Conservation (phyloP, 2,329 filamentous ascomycete genomes). For the Cladosporium oxysporum region DNA sequence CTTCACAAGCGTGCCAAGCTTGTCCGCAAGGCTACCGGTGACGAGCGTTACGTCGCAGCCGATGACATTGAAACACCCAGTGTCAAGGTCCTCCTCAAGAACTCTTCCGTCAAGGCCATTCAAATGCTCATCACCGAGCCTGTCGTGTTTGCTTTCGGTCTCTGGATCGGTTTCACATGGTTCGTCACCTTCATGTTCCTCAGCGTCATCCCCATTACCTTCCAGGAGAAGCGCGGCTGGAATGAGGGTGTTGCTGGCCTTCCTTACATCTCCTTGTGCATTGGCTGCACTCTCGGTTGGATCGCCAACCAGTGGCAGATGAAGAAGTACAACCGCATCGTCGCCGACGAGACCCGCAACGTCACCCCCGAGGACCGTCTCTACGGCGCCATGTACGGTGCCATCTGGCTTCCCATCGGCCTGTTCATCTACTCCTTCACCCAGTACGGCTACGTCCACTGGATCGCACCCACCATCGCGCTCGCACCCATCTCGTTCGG, state of each 20-base stretch:
- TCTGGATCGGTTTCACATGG: conserved; percentile 57
- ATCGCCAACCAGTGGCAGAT: conserved; percentile 53
- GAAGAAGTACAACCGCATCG: conserved; percentile 50
- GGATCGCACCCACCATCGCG: conserved; percentile 53
- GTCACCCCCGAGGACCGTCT: conserved; percentile 50
- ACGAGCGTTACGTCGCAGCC: conserved; percentile 48
- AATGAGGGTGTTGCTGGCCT: conserved; percentile 52
- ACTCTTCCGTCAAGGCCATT: conserved; percentile 55
- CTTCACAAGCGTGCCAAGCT: conserved; percentile 53
- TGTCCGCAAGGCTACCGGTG: conserved; percentile 46
- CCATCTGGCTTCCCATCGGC: conserved; percentile 50
- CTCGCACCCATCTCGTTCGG: conserved; percentile 54
- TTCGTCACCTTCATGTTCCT: conserved; percentile 58
- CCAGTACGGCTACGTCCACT: conserved; percentile 51
- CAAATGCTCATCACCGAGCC: conserved; percentile 53
- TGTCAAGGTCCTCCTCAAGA: conserved; percentile 49
- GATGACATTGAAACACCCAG: conserved; percentile 55
- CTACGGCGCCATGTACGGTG: conserved; percentile 53
- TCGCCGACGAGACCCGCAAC: conserved; percentile 37
- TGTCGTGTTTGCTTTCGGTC: conserved; percentile 52
- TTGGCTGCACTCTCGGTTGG: conserved; percentile 54
- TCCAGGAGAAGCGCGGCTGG: conserved; percentile 56
- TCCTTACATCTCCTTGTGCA: conserved; percentile 50
- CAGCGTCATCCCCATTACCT: conserved; percentile 53
- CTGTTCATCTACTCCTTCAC: conserved; percentile 58